Percentiles rank a stretch among this genome's conserved stretches.
These are phyloP conservation scores for Tranzscheliella williamsii DNA, from an alignment of 1,284 basidiomycete species.

Conservation along the genomic window DNA sequence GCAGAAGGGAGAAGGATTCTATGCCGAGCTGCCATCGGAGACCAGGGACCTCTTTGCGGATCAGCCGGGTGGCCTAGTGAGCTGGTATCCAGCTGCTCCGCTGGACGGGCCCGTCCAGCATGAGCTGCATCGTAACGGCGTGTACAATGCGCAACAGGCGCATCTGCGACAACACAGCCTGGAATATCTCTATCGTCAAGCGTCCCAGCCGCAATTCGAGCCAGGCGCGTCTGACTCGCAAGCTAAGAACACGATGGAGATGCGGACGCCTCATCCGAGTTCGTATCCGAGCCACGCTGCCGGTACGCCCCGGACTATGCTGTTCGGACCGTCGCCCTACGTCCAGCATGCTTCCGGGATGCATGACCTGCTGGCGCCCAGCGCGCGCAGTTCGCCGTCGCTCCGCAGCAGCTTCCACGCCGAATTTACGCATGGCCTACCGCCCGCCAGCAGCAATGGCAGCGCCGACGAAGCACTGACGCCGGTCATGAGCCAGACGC, in stretches of 20 bases:
- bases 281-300: no score
- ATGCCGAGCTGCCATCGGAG: slow-evolving; percentile 32
- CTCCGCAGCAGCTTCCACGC: slow-evolving; percentile 14
- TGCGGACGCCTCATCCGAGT: no score
- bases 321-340: slow-evolving; percentile 27
- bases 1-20: slow-evolving; percentile 43
- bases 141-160: slow-evolving; percentile 28
- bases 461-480: slow-evolving; percentile 38
- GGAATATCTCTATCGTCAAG: slow-evolving; percentile 36
- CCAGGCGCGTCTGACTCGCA: no score
- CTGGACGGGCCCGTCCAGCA: slow-evolving; percentile 40
- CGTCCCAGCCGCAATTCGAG: no score
- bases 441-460: slow-evolving; percentile 33
- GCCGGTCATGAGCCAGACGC: slow-evolving; percentile 32
- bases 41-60: slow-evolving; percentile 43
- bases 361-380: slow-evolving; percentile 35
- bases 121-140: slow-evolving; percentile 32
- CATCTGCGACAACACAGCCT: slow-evolving; percentile 34
- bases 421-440: slow-evolving; percentile 1
- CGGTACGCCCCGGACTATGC: slow-evolving; percentile 23
- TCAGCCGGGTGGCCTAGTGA: slow-evolving; percentile 37
- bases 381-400: slow-evolving; percentile 34
- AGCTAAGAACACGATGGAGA: no score
- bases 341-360: slow-evolving; percentile 30
- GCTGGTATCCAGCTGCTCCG: slow-evolving; percentile 51